Evolutionary conservation across 1,284 basidiomycete species (phyloP).

Genomic region (Ceratobasidium sp.): DNA sequence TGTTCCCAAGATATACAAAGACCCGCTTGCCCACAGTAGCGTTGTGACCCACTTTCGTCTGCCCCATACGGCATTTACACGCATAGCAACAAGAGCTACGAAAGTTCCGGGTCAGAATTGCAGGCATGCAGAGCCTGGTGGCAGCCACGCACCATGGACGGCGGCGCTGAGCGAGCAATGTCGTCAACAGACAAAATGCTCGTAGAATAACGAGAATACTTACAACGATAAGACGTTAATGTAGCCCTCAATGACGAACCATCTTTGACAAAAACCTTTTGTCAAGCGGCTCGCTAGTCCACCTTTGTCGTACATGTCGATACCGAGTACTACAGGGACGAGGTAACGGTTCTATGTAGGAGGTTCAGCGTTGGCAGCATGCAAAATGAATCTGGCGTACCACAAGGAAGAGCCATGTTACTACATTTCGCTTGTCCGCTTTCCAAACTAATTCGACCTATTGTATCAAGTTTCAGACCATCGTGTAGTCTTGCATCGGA

Average conservation of each 20-base stretch:
- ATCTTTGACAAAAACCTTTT: constrained; percentile 31
- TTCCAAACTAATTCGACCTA: constrained; percentile 48
- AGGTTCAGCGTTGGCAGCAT: constrained; percentile 9
- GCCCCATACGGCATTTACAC: constrained; percentile 48
- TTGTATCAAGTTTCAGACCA: background rate
- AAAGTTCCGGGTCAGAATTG: background rate
- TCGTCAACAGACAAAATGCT: background rate
- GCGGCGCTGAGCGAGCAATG: constrained; percentile 15
- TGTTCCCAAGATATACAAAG: constrained; percentile 31
- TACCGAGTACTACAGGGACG: constrained; percentile 46
- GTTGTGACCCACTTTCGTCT: constrained; percentile 33
- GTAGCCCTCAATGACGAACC: constrained; percentile 42
- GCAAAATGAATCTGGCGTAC: constrained; percentile 12
- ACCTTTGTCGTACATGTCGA: constrained; percentile 48
- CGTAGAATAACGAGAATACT: background rate
- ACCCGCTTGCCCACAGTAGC: constrained; percentile 28
- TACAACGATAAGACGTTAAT: constrained; percentile 41
- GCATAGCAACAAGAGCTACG: constrained; percentile 46
- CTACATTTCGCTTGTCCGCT: constrained; percentile 41
- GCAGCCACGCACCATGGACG: constrained; percentile 32
- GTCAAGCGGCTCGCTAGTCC: constrained; percentile 45
- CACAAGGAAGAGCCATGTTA: constrained; percentile 38
- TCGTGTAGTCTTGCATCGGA: background rate
- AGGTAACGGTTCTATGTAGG: constrained; percentile 44
- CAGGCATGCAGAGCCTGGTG: background rate